phyloP scores from a whole-genome alignment of 2,329 filamentous ascomycete genomes.

The Beauveria rudraprayagi region DNA sequence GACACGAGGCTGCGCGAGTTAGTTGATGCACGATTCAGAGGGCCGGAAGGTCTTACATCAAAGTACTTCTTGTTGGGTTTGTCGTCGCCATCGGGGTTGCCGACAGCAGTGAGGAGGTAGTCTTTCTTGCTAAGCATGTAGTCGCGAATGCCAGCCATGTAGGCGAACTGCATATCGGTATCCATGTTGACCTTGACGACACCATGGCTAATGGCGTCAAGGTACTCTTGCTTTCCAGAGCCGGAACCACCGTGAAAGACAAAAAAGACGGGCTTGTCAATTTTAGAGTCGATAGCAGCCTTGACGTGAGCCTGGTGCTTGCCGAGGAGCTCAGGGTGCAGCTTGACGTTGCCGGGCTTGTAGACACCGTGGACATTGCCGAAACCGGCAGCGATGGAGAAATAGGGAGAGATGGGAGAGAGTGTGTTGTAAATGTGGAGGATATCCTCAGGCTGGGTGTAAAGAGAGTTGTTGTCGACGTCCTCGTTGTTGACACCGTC shows the following conservation, averaged over 20 bases:
- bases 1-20: constrained; percentile 60
- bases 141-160: constrained; percentile 86
- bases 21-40: not conserved
- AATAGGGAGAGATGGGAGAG: constrained; percentile 81
- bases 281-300: constrained; percentile 62
- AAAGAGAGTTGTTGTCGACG: constrained; percentile 93
- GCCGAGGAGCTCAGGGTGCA: constrained; percentile 88
- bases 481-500: constrained; percentile 98
- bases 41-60: constrained; percentile 36
- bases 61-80: constrained; percentile 99
- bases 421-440: constrained; percentile 84
- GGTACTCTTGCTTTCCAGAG: constrained; percentile 83
- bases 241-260: constrained; percentile 99
- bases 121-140: constrained; percentile 93
- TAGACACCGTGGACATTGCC: constrained; percentile 99
- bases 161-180: constrained; percentile 95
- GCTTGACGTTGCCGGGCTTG: constrained; percentile 94
- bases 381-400: constrained; percentile 96
- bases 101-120: constrained; percentile 78
- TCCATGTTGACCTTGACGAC: constrained; percentile 99
- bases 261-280: constrained; percentile 93
- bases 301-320: constrained; percentile 95
- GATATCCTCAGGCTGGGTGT: constrained; percentile 97
- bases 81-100: constrained; percentile 90
- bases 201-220: constrained; percentile 80